phyloP scores from a whole-genome alignment of 2,329 filamentous ascomycete species.

The Colletotrichum eleusines region DNA sequence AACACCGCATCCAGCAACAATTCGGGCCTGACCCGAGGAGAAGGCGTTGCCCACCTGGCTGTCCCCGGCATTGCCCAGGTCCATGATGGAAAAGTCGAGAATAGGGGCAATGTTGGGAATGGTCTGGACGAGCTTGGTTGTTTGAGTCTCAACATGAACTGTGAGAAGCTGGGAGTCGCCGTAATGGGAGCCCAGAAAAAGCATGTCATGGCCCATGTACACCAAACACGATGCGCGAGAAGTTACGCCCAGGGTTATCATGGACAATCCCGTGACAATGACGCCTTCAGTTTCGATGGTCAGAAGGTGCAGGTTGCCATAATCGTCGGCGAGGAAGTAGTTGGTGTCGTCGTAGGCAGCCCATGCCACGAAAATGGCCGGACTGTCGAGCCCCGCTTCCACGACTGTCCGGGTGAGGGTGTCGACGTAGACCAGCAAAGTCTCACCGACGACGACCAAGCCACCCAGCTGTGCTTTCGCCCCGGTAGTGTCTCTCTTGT shows the following conservation, averaged over 20 bases:
- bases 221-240: constrained; percentile 83
- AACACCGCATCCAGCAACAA: constrained; percentile 92
- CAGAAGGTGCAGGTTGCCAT: constrained; percentile 86
- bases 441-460: constrained; percentile 82
- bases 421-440: constrained; percentile 86
- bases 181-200: constrained; percentile 93
- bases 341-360: constrained; percentile 83
- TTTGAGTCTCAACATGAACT: constrained; percentile 57
- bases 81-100: constrained; percentile 95
- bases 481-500: constrained; percentile 66
- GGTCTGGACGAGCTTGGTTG: constrained; percentile 77
- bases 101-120: constrained; percentile 90
- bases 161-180: constrained; percentile 89
- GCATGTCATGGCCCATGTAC: constrained; percentile 77
- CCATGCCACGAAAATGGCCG: constrained; percentile 94
- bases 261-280: constrained; percentile 78
- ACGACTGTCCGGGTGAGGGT: constrained; percentile 77
- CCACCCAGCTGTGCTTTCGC: constrained; percentile 74
- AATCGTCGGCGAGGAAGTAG: constrained; percentile 93
- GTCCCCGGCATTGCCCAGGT: constrained; percentile 89
- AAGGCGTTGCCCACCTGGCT: constrained; percentile 85
- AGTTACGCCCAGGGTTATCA: constrained; percentile 73
- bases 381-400: constrained; percentile 74
- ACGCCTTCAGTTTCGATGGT: constrained; percentile 77
- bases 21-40: constrained; percentile 91